phyloP scores from a whole-genome alignment of 2,329 filamentous ascomycete species.

The Fusarium dimerum region DNA sequence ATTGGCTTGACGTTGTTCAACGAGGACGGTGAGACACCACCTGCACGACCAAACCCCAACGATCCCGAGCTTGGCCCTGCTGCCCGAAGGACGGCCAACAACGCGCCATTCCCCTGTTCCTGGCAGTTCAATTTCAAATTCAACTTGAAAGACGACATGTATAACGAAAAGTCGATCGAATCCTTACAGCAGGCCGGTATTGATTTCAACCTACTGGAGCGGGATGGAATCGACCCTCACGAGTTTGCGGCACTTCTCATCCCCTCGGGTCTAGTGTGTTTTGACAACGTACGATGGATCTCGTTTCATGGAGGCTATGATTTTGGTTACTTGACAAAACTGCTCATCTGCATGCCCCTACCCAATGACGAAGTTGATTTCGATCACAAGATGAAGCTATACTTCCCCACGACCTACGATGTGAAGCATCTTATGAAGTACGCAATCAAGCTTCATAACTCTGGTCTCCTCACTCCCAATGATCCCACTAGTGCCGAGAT shows the following conservation, averaged over 20 bases:
- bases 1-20: conserved; percentile 94
- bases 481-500: conserved; percentile 71
- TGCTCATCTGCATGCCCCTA: conserved; percentile 79
- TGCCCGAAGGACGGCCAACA: conserved; percentile 42
- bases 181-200: conserved; percentile 90
- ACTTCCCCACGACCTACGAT: conserved; percentile 92
- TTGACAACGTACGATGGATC: conserved; percentile 90
- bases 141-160: conserved; percentile 94
- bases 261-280: conserved; percentile 85
- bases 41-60: conserved; percentile 60
- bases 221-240: conserved; percentile 85
- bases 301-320: conserved; percentile 98
- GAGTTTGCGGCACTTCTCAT: conserved; percentile 90
- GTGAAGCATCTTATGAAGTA: conserved; percentile 97
- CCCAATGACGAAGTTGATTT: conserved; percentile 91
- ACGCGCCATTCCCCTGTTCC: conserved; percentile 72
- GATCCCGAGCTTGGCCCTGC: conserved; percentile 41
- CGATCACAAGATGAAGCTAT: conserved; percentile 83
- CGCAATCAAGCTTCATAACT: conserved; percentile 69
- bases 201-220: conserved; percentile 81
- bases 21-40: conserved; percentile 83
- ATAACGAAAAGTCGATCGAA: conserved; percentile 91
- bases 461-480: conserved; percentile 61
- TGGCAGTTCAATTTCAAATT: conserved; percentile 99
- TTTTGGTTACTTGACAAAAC: conserved; percentile 95